A percentile compares a stretch with the other conserved stretches of the same genome.
phyloP scores from a whole-genome alignment of 1,139 yeast species.

The Saccharomyces hybrid region DNA sequence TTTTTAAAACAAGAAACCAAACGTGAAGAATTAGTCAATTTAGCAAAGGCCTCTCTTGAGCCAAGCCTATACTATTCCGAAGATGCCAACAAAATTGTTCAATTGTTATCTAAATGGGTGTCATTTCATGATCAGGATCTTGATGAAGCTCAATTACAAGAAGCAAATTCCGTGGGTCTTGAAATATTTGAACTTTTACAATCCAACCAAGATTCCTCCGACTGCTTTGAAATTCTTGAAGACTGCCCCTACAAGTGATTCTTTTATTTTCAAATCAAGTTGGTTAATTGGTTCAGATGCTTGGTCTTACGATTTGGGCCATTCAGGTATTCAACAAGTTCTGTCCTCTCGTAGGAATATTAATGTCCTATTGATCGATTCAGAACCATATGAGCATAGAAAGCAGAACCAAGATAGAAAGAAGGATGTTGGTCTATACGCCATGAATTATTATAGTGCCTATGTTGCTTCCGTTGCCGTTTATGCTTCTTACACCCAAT shows the following conservation, averaged over 20 bases:
- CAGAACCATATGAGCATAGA: conserved; percentile 59
- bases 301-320: conserved; percentile 90
- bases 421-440: conserved; percentile 90
- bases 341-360: conserved; percentile 68
- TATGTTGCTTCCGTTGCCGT: conserved; percentile 94
- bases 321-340: conserved; percentile 85
- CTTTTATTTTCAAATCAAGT: conserved; percentile 45
- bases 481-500: conserved; percentile 88
- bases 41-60: conserved; percentile 47
- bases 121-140: conserved; percentile 35
- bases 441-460: conserved; percentile 86
- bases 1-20: conserved; percentile 53
- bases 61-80: conserved; percentile 41
- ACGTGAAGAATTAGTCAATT: conserved; percentile 40
- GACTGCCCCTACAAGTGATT: conserved; percentile 41
- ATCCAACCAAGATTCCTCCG: conserved; percentile 33
- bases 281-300: conserved; percentile 95
- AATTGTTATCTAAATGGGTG: conserved; percentile 64
- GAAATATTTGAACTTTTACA: conserved; percentile 32
- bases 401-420: conserved; percentile 43
- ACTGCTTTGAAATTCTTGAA: conserved; percentile 37
- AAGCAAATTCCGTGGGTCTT: conserved; percentile 27
- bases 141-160: conserved; percentile 31
- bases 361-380: conserved; percentile 81
- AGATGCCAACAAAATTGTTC: conserved; percentile 44